Evolutionary conservation across 768 basidiomycete genomes (phyloP).

Genomic region (Mycena galericulata): DNA sequence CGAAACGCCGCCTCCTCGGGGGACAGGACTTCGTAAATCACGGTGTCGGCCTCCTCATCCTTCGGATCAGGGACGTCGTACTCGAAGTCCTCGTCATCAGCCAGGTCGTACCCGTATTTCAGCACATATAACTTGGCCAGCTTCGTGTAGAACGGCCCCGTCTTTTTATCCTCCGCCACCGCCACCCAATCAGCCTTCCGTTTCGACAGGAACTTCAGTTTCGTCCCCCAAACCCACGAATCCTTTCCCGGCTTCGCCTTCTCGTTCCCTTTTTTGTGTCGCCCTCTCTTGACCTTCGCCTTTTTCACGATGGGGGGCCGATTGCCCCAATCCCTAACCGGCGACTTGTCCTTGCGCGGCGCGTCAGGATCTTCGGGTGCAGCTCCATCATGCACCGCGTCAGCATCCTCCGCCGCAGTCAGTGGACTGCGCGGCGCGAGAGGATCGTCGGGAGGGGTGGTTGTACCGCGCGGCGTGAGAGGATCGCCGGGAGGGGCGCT

Average conservation of each 20-base stretch:
- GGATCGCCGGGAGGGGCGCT: too few species aligned
- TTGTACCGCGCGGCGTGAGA: too few species aligned
- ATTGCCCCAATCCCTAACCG: too few species aligned
- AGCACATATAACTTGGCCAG: not conserved
- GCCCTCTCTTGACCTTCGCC: not conserved
- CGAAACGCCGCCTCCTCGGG: not conserved
- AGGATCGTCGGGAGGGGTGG: too few species aligned
- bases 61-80: not conserved
- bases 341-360: too few species aligned
- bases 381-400: too few species aligned
- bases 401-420: too few species aligned
- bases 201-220: not conserved
- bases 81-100: not conserved
- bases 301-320: not conserved
- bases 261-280: not conserved
- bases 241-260: not conserved
- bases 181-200: not conserved
- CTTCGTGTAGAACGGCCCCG: not conserved
- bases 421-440: too few species aligned
- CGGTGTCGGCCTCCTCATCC: not conserved
- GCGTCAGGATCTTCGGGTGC: too few species aligned
- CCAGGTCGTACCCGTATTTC: not conserved
- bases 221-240: not conserved
- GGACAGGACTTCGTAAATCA: not conserved
- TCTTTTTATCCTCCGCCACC: not conserved